Evolutionary conservation across 2,329 filamentous ascomycete species (phyloP).

Genomic region (Colletotrichum agaves): DNA sequence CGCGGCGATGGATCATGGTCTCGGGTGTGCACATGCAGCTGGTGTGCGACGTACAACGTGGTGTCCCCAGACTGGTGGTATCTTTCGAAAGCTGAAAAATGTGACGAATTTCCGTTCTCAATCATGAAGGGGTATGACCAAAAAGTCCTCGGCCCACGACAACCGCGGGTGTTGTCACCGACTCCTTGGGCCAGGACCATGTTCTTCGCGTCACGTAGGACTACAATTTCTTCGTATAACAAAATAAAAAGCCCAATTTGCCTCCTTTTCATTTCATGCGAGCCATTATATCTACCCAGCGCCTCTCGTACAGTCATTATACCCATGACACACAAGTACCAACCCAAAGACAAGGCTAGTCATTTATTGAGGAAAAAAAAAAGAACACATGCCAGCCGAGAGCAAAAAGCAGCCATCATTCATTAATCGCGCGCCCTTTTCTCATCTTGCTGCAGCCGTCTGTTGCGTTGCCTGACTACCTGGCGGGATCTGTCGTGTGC

Average conservation of each 20-base stretch:
- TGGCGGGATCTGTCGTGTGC: conserved; percentile 49
- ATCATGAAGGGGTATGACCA: too few species aligned
- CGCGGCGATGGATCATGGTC: not conserved
- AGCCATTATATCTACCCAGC: conserved; percentile 33
- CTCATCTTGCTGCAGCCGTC: conserved; percentile 24
- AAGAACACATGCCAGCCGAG: conserved; percentile 4
- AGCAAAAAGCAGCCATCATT: conserved; percentile 35
- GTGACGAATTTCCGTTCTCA: too few species aligned
- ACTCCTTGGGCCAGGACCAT: too few species aligned
- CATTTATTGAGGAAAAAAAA: not conserved
- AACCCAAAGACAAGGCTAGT: not conserved
- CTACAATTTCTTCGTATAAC: not conserved
- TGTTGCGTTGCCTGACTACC: conserved; percentile 40
- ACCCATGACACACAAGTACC: conserved; percentile 30
- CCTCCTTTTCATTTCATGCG: conserved; percentile 6
- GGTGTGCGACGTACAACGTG: not conserved
- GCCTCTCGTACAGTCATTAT: conserved; percentile 39
- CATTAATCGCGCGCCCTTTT: conserved; percentile 16
- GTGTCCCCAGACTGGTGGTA: not conserved
- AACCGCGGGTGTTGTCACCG: too few species aligned
- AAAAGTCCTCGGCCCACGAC: too few species aligned
- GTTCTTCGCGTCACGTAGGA: too few species aligned
- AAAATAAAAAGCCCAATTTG: conserved; percentile 4
- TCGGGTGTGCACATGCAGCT: conserved; percentile 17
- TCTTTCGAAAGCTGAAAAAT: not conserved